A percentile compares a stretch with the other conserved stretches of the same genome.
These are phyloP conservation scores for Paracoccidioides lutzii DNA, from an alignment of 2,329 filamentous ascomycete species.

Conservation along the genomic window DNA sequence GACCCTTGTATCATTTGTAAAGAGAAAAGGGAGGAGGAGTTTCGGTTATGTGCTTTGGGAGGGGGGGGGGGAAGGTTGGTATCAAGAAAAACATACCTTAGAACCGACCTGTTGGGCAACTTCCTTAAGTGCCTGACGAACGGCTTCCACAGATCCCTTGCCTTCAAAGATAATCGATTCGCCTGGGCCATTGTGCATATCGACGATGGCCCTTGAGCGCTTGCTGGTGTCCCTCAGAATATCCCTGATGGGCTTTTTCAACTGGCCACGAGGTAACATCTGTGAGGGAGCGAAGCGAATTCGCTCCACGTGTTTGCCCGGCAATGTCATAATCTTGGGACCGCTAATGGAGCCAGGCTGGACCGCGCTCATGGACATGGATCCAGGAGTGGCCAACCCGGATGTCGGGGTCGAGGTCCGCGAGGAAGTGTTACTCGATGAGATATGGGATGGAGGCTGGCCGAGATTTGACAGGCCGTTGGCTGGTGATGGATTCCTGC, in stretches of 20 bases:
- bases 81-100: conserved; percentile 46
- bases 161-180: conserved; percentile 72
- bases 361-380: conserved; percentile 11
- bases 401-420: conserved; percentile 52
- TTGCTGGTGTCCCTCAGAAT: conserved; percentile 86
- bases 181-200: conserved; percentile 58
- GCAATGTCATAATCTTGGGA: conserved; percentile 56
- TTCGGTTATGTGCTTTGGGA: too few species aligned
- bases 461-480: conserved; percentile 36
- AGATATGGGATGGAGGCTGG: conserved; percentile 17
- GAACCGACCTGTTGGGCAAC: conserved; percentile 76
- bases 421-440: conserved; percentile 24
- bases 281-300: conserved; percentile 62
- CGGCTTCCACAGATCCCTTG: conserved; percentile 67
- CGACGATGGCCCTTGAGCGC: conserved; percentile 75
- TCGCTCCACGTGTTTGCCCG: conserved; percentile 68
- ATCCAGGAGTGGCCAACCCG: conserved; percentile 27
- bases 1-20: background rate
- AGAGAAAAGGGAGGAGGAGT: too few species aligned
- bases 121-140: conserved; percentile 79
- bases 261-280: conserved; percentile 59
- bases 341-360: conserved; percentile 15
- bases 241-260: conserved; percentile 76
- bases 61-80: background rate
- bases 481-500: conserved; percentile 20